These are phyloP conservation scores for Kodamaea ohmeri DNA, from an alignment of 1,139 yeast species.

Conservation along the genomic window DNA sequence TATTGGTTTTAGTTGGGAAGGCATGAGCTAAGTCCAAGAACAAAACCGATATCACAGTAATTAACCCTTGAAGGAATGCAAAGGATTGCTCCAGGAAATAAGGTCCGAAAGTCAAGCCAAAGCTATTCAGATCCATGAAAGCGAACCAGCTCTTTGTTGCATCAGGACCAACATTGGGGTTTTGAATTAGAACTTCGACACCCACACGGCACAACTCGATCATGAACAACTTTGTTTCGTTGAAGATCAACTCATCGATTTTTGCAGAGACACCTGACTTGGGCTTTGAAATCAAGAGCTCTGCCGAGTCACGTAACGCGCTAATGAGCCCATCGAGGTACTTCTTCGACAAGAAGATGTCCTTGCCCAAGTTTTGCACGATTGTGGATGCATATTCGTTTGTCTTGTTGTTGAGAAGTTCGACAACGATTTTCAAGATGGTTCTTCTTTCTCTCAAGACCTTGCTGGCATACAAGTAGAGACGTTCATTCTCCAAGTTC, in stretches of 20 bases:
- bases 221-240: slow-evolving; percentile 38
- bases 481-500: slow-evolving; percentile 28
- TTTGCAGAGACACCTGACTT: slow-evolving; percentile 19
- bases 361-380: slow-evolving; percentile 41
- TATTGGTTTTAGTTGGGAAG: slow-evolving; percentile 14
- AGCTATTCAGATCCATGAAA: slow-evolving; percentile 44
- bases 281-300: slow-evolving; percentile 10
- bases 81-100: slow-evolving; percentile 33
- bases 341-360: slow-evolving; percentile 29
- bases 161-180: slow-evolving; percentile 29
- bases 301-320: slow-evolving; percentile 14
- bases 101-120: slow-evolving; percentile 31
- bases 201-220: slow-evolving; percentile 46
- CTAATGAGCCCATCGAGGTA: slow-evolving; percentile 28
- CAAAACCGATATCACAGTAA: slow-evolving; percentile 48
- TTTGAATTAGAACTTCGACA: slow-evolving; percentile 36
- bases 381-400: slow-evolving; percentile 28
- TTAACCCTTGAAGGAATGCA: slow-evolving; percentile 44
- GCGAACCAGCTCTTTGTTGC: slow-evolving; percentile 55
- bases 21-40: slow-evolving; percentile 55
- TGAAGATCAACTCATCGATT: slow-evolving; percentile 25
- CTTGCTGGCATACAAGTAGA: slow-evolving; percentile 30
- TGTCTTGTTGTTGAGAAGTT: slow-evolving; percentile 37
- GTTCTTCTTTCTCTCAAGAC: slow-evolving; percentile 48
- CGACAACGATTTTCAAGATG: slow-evolving; percentile 38